These are phyloP conservation scores for Pezicula radicicola DNA, from an alignment of 2,329 filamentous ascomycete genomes.

Conservation along the genomic window DNA sequence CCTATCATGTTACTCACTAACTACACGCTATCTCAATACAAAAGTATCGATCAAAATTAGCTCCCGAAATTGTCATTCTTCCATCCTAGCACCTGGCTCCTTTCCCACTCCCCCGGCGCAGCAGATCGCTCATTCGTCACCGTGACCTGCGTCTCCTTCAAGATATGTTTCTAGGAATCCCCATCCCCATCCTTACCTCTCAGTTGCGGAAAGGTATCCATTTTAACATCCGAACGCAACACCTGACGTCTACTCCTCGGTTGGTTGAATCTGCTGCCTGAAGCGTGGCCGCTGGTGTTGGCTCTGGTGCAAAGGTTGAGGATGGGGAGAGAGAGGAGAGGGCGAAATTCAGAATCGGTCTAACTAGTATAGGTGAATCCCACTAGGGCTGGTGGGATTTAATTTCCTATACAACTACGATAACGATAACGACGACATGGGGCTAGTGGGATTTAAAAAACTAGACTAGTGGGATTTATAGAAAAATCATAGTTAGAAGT, in stretches of 20 bases:
- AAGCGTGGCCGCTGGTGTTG: conserved; percentile 6
- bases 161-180: conserved; percentile 35
- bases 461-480: no score
- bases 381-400: no score
- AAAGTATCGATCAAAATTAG: not conserved
- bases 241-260: conserved; percentile 7
- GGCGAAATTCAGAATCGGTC: no score
- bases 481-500: no score
- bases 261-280: conserved; percentile 9
- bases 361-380: no score
- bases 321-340: conserved; percentile 33
- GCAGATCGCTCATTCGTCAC: conserved; percentile 14
- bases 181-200: conserved; percentile 19
- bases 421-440: no score
- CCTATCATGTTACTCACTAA: no score
- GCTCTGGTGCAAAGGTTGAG: conserved; percentile 12
- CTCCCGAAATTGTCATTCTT: conserved; percentile 9
- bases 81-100: conserved; percentile 21
- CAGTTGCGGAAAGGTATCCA: conserved; percentile 19
- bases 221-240: conserved; percentile 7
- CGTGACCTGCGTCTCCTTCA: conserved; percentile 32
- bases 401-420: no score
- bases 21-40: not conserved
- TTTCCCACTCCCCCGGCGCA: conserved; percentile 18
- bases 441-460: no score